A percentile compares a stretch with the other conserved stretches of the same genome.
phyloP scores from a whole-genome alignment of 2,329 filamentous ascomycete genomes.

The Trichophyton verrucosum region DNA sequence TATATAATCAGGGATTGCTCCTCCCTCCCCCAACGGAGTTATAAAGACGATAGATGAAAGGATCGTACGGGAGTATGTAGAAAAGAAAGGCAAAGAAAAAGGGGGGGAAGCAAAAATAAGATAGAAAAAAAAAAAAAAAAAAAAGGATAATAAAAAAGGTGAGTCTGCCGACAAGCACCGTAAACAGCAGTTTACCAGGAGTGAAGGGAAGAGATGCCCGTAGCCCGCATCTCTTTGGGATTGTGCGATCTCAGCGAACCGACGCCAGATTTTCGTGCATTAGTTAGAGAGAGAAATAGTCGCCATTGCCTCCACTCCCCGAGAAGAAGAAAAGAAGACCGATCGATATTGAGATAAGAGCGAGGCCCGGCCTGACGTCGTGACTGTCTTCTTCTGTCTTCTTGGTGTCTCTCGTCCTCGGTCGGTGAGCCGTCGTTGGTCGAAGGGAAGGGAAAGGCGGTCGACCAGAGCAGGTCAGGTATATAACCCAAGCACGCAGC shows the following conservation, averaged over 20 bases:
- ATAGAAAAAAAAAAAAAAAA: background rate
- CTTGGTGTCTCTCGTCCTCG: background rate
- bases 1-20: background rate
- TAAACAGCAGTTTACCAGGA: background rate
- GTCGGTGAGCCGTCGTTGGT: background rate
- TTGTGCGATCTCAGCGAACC: background rate
- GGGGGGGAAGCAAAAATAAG: background rate
- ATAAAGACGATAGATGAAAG: background rate
- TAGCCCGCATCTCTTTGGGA: slow-evolving; percentile 1
- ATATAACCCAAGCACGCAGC: background rate
- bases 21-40: background rate
- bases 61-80: background rate
- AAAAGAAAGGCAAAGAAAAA: background rate
- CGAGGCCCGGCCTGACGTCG: too few species aligned
- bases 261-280: background rate
- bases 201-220: background rate
- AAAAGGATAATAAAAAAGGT: background rate
- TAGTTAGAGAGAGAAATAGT: background rate
- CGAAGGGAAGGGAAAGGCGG: background rate
- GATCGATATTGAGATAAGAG: background rate
- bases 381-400: background rate
- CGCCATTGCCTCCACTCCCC: slow-evolving; percentile 2
- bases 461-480: background rate
- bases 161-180: slow-evolving; percentile 1
- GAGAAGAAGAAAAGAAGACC: background rate